Conservation (phyloP, 2,329 filamentous ascomycete species). For the Xylaria polymorpha region DNA sequence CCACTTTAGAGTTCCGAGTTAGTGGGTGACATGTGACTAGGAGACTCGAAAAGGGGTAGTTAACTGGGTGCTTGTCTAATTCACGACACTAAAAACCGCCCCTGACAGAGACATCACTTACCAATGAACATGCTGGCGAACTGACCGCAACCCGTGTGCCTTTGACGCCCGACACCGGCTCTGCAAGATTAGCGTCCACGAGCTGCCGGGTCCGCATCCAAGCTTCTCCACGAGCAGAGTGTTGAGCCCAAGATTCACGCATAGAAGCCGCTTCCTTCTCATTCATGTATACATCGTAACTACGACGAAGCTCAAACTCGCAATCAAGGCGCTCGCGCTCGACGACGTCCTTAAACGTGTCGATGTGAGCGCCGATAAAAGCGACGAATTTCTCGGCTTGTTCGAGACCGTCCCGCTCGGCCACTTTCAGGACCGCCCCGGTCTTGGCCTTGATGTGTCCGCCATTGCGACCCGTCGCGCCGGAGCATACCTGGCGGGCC, state of each 20-base stretch:
- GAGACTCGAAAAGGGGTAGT: background rate
- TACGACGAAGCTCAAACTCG: slow-evolving; percentile 40
- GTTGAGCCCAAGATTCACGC: slow-evolving; percentile 9
- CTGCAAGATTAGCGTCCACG: slow-evolving; percentile 21
- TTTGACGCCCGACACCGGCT: slow-evolving; percentile 24
- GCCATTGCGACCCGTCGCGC: slow-evolving; percentile 38
- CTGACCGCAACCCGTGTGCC: slow-evolving; percentile 29
- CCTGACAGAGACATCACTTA: background rate
- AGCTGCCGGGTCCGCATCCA: slow-evolving; percentile 32
- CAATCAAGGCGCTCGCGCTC: slow-evolving; percentile 36
- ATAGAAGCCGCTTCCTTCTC: slow-evolving; percentile 16
- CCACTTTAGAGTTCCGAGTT: slow-evolving; percentile 13
- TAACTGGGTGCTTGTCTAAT: background rate
- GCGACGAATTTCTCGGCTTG: slow-evolving; percentile 17
- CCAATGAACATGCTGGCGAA: slow-evolving; percentile 35
- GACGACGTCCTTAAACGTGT: slow-evolving; percentile 33
- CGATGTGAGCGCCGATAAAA: slow-evolving; percentile 27
- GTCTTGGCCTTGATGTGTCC: slow-evolving; percentile 37
- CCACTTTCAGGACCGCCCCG: slow-evolving; percentile 9
- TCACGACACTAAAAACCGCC: background rate
- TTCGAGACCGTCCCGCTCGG: background rate
- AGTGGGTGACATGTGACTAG: background rate
- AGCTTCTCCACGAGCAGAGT: background rate
- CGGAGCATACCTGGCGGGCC: slow-evolving; percentile 37
- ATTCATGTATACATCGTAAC: slow-evolving; percentile 30